Conservation (phyloP, 495 filamentous ascomycete genomes). For the Lophium mytilinum region DNA sequence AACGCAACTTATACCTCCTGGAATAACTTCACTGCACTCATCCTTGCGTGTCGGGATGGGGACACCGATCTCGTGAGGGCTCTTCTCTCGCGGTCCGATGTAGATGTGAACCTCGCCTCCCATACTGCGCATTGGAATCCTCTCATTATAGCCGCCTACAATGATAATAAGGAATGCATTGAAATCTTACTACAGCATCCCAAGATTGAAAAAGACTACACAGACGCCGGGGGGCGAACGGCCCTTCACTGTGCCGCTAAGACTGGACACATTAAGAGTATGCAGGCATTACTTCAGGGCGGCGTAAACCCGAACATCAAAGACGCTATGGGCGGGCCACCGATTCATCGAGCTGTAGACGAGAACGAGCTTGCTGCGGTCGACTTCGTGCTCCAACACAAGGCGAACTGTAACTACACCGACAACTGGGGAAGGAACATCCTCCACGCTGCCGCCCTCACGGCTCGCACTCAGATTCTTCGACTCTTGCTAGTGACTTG, state of each 20-base stretch:
- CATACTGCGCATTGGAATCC: constrained; percentile 1
- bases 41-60: neutral
- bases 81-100: neutral
- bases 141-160: neutral
- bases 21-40: neutral
- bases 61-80: neutral
- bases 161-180: constrained; percentile 12
- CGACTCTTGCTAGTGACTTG: constrained; percentile 3
- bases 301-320: too few relatives aligned
- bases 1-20: constrained; percentile 1
- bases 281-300: neutral
- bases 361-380: neutral
- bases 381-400: constrained; percentile 1
- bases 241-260: constrained; percentile 2
- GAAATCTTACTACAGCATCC: constrained; percentile 18
- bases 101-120: constrained; percentile 4
- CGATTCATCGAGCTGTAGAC: constrained; percentile 3
- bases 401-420: constrained; percentile 1
- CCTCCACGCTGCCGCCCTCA: constrained; percentile 5
- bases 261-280: neutral
- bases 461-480: neutral
- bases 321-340: neutral
- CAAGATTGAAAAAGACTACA: neutral
- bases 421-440: constrained; percentile 2
- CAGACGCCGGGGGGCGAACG: neutral